Percentiles rank a stretch among this genome's conserved stretches.
These are phyloP conservation scores for Mycena olivaceomarginata DNA, from an alignment of 768 basidiomycete genomes.

Conservation along the genomic window DNA sequence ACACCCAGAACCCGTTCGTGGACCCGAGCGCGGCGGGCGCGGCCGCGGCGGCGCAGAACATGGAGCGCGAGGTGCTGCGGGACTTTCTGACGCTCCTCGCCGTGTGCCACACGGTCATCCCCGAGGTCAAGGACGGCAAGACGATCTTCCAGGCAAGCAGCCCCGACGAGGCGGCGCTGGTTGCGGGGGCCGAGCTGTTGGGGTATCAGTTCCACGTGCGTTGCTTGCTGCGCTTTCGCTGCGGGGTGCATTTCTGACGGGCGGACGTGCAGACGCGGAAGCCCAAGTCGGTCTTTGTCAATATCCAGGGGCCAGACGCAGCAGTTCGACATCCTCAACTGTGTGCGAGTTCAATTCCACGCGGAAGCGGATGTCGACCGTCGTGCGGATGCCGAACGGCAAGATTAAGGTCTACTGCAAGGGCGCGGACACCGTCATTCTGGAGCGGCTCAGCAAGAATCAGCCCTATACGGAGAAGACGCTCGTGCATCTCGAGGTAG, in stretches of 20 bases:
- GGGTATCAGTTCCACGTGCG: slow-evolving; percentile 96
- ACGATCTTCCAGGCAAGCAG: slow-evolving; percentile 96
- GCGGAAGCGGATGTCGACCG: slow-evolving; percentile 97
- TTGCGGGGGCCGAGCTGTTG: slow-evolving; percentile 93
- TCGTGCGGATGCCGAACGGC: slow-evolving; percentile 91
- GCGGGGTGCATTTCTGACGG: slow-evolving; percentile 14
- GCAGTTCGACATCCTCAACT: slow-evolving; percentile 95
- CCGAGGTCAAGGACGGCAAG: slow-evolving; percentile 93
- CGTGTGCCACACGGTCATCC: slow-evolving; percentile 99
- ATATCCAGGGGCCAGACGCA: slow-evolving; percentile 79
- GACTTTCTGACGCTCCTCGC: slow-evolving; percentile 91
- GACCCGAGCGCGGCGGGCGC: slow-evolving; percentile 62
- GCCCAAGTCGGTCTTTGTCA: slow-evolving; percentile 95
- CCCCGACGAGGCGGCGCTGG: slow-evolving; percentile 98
- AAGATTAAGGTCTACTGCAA: slow-evolving; percentile 97
- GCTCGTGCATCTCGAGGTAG: slow-evolving; percentile 91
- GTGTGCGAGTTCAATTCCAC: slow-evolving; percentile 99
- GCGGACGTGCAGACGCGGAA: slow-evolving; percentile 89
- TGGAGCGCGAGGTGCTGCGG: slow-evolving; percentile 72
- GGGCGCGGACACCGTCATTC: slow-evolving; percentile 98
- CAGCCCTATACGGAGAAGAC: slow-evolving; percentile 93
- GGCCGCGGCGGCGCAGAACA: slow-evolving; percentile 51
- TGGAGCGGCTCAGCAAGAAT: slow-evolving; percentile 92
- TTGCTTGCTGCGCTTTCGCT: slow-evolving; percentile 57
- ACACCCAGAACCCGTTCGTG: slow-evolving; percentile 75